These are phyloP conservation scores for Xerophyta viscosa DNA, from an alignment of 106 monocot genomes.

Conservation along the genomic window DNA sequence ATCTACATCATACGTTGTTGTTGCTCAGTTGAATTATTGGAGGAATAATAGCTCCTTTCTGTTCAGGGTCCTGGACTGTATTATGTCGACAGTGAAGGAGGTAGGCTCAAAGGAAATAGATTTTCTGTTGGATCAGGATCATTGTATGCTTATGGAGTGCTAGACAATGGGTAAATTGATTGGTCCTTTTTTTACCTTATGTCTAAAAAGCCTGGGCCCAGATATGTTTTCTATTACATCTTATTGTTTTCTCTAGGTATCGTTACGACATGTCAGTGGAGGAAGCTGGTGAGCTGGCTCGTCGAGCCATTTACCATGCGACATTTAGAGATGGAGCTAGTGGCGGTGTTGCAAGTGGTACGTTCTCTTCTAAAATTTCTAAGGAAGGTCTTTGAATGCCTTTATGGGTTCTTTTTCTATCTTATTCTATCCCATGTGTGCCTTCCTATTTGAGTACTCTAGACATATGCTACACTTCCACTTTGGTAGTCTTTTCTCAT, in stretches of 20 bases:
- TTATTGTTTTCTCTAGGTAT: slow-evolving; percentile 38
- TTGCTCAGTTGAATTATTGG: no score
- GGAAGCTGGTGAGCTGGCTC: slow-evolving; percentile 74
- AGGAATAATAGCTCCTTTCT: slow-evolving; percentile 3
- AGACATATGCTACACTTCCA: no score
- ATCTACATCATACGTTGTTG: no score
- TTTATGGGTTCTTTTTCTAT: no score
- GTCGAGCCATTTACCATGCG: slow-evolving; percentile 76
- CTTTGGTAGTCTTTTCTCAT: no score
- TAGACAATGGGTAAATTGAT: slow-evolving; percentile 44
- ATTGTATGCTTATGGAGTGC: slow-evolving; percentile 69
- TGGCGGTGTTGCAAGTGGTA: slow-evolving; percentile 78
- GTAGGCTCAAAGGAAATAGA: slow-evolving; percentile 55
- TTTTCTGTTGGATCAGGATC: slow-evolving; percentile 82
- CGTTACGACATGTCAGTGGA: slow-evolving; percentile 54
- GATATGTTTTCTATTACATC: no score
- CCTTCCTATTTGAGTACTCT: no score
- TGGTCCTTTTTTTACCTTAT: no score
- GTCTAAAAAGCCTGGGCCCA: no score
- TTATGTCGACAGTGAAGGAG: slow-evolving; percentile 80
- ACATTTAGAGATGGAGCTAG: slow-evolving; percentile 74
- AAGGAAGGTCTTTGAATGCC: no score
- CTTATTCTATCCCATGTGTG: no score
- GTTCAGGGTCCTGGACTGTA: slow-evolving; percentile 57
- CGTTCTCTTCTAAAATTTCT: slow-evolving; percentile 5